A percentile compares a stretch with the other conserved stretches of the same genome.
These are phyloP conservation scores for Talinum fruticosum DNA, from an alignment of 148 eudicot species.

Conservation along the genomic window DNA sequence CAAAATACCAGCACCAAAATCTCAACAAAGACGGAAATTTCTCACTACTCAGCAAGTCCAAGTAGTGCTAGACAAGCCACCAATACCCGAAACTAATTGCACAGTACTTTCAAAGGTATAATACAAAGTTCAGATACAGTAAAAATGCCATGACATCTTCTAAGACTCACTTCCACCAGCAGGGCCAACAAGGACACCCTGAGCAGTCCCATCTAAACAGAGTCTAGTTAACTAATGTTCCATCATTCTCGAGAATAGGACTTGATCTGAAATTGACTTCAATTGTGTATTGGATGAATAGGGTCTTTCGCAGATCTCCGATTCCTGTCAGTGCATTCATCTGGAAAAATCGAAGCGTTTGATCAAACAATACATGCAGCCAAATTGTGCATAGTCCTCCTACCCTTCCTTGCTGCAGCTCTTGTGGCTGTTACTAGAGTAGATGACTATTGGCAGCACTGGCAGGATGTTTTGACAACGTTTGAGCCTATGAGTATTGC, in stretches of 20 bases:
- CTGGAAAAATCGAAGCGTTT: slow-evolving; percentile 70
- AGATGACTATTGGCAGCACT: slow-evolving; percentile 97
- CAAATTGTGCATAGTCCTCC: slow-evolving; percentile 66
- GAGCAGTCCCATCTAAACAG: neutral
- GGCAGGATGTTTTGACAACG: slow-evolving; percentile 99
- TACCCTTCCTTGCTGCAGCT: slow-evolving; percentile 63
- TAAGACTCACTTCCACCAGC: slow-evolving; percentile 52
- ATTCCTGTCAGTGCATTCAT: slow-evolving; percentile 65
- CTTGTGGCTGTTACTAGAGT: slow-evolving; percentile 86
- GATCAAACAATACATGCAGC: slow-evolving; percentile 76
- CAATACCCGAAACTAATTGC: neutral
- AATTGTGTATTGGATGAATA: slow-evolving; percentile 17
- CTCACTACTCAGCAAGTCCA: neutral
- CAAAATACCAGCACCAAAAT: neutral
- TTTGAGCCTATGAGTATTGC: no score
- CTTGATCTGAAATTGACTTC: neutral
- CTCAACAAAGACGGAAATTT: neutral
- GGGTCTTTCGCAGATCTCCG: slow-evolving; percentile 98
- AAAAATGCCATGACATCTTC: neutral
- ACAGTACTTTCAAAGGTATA: neutral
- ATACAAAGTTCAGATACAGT: neutral
- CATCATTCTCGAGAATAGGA: neutral
- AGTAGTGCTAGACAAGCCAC: neutral
- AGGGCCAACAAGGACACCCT: slow-evolving; percentile 74
- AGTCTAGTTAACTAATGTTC: no score